Evolutionary conservation across 129 eudicot species (phyloP).

Genomic region (Pittosporum tobira): DNA sequence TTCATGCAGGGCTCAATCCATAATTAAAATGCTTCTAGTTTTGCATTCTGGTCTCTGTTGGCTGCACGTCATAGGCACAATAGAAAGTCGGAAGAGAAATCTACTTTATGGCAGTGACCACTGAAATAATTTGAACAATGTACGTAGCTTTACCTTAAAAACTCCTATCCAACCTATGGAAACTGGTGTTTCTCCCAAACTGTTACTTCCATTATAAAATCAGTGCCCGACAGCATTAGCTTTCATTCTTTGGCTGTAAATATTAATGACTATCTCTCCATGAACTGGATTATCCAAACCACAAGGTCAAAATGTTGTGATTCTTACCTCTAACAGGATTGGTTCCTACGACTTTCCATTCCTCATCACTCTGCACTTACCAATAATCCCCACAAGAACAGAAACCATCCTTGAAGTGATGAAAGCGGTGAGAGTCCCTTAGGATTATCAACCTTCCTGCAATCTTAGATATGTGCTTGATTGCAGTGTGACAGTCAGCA

Average conservation of each 20-base stretch:
- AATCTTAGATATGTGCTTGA: slow-evolving; percentile 51
- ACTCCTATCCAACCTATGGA: neutral
- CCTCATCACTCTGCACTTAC: slow-evolving; percentile 20
- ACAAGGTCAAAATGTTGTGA: neutral
- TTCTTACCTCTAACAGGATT: neutral
- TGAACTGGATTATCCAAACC: neutral
- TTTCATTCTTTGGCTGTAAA: neutral
- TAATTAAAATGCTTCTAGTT: neutral
- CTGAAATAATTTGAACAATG: neutral
- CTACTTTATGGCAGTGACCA: neutral
- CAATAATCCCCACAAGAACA: slow-evolving; percentile 79
- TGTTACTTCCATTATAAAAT: neutral
- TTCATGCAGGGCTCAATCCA: neutral
- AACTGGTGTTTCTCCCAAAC: neutral
- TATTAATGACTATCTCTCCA: neutral
- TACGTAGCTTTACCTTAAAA: neutral
- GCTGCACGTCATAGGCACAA: neutral
- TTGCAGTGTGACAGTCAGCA: slow-evolving; percentile 60
- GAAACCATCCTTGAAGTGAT: slow-evolving; percentile 52
- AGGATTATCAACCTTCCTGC: slow-evolving; percentile 47
- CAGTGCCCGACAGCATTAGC: neutral
- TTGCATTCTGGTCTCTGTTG: neutral
- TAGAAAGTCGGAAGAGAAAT: neutral
- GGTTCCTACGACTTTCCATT: neutral
- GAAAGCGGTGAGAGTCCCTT: slow-evolving; percentile 77